Conservation (phyloP, 371 early-diverging fungal species). For the Rhizopus stolonifer region DNA sequence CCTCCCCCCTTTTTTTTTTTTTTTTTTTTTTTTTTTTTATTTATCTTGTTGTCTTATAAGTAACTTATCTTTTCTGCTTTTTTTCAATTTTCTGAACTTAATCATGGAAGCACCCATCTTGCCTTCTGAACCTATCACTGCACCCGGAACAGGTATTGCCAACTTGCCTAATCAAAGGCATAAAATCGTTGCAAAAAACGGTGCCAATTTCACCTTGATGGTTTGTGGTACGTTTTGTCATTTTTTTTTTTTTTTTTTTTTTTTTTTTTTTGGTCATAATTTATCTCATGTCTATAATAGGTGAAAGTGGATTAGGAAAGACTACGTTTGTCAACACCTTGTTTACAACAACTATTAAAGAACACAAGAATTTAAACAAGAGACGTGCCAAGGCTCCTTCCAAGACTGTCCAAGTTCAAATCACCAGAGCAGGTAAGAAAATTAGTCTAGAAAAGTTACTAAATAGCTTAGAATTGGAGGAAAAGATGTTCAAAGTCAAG, state of each 20-base stretch:
- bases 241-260: not conserved
- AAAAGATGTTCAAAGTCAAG: conserved; percentile 79
- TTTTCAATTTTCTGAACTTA: too few species aligned
- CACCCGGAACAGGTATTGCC: conserved; percentile 91
- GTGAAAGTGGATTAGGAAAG: conserved; percentile 77
- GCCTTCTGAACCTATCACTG: conserved; percentile 53
- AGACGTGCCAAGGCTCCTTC: conserved; percentile 80
- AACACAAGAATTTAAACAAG: conserved; percentile 83
- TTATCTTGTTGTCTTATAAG: too few species aligned
- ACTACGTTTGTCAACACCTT: conserved; percentile 91
- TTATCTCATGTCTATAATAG: conserved; percentile 10
- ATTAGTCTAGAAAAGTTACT: not conserved
- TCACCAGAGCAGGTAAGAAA: conserved; percentile 84
- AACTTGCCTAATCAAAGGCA: too few species aligned
- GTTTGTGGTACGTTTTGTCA: conserved; percentile 97
- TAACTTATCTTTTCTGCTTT: too few species aligned
- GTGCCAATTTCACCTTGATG: conserved; percentile 94
- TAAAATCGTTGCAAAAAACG: conserved; percentile 93
- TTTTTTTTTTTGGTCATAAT: not conserved
- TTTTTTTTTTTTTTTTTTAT: too few species aligned
- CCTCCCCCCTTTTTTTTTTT: too few species aligned
- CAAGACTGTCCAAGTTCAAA: conserved; percentile 93
- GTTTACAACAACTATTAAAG: conserved; percentile 82
- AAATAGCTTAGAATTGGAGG: conserved; percentile 30
- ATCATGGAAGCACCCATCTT: too few species aligned